These are phyloP conservation scores for Geotrichum phurueaensis DNA, from an alignment of 1,139 yeast species.

Conservation along the genomic window DNA sequence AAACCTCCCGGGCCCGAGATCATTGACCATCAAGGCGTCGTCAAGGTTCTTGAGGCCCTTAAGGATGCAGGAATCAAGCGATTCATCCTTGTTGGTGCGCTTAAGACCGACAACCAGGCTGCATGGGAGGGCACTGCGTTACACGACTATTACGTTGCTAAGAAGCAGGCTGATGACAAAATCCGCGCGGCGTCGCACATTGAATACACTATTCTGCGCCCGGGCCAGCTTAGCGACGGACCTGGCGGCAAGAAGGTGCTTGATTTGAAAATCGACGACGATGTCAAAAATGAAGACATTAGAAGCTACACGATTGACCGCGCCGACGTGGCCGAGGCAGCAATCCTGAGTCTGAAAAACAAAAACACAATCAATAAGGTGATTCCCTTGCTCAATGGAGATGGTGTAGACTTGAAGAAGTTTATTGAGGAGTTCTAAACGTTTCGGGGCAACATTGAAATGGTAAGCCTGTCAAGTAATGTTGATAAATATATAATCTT, in stretches of 20 bases:
- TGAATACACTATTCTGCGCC: slow-evolving; percentile 50
- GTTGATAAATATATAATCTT: not conserved
- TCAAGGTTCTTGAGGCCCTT: slow-evolving; percentile 53
- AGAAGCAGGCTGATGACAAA: slow-evolving; percentile 51
- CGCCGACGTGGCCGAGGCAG: slow-evolving; percentile 12
- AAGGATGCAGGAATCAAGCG: slow-evolving; percentile 44
- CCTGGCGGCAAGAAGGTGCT: slow-evolving; percentile 38
- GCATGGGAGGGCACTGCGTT: slow-evolving; percentile 36
- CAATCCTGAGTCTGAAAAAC: slow-evolving; percentile 8
- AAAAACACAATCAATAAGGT: slow-evolving; percentile 6
- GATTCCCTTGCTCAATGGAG: slow-evolving; percentile 11
- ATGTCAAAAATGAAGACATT: not conserved
- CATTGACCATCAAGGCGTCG: slow-evolving; percentile 59
- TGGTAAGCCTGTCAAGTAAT: not conserved
- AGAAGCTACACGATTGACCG: not conserved
- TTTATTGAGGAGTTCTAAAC: slow-evolving; percentile 3
- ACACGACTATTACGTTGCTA: slow-evolving; percentile 46
- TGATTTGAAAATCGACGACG: slow-evolving; percentile 1
- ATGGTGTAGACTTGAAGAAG: not conserved
- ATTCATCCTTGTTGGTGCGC: slow-evolving; percentile 52
- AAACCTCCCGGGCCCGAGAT: slow-evolving; percentile 39
- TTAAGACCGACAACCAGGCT: slow-evolving; percentile 47
- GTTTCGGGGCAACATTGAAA: no score
- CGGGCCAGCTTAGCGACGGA: slow-evolving; percentile 42
- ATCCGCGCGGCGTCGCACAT: slow-evolving; percentile 38